Percentiles rank a stretch among this genome's conserved stretches.
phyloP scores from a whole-genome alignment of 805 yeast species.

The Teunomyces barrocoloradensis region DNA sequence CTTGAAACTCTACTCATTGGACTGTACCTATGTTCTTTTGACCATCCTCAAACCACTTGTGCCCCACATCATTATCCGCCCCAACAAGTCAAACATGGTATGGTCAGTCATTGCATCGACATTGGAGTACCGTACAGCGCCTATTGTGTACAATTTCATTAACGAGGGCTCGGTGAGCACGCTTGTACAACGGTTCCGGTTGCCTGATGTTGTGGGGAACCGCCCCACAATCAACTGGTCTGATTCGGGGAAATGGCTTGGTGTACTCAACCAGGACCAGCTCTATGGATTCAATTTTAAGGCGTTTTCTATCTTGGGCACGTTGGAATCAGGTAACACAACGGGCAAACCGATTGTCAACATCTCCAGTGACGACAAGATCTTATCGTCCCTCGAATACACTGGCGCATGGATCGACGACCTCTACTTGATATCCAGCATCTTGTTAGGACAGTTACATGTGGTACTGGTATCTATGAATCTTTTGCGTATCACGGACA shows the following conservation, averaged over 20 bases:
- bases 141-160: constrained; percentile 25
- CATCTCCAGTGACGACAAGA: neutral
- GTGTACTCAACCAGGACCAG: constrained; percentile 20
- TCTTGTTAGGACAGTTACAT: neutral
- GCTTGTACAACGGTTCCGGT: constrained; percentile 19
- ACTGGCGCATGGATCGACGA: neutral
- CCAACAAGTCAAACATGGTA: constrained; percentile 13
- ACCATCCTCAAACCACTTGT: constrained; percentile 33
- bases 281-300: constrained; percentile 28
- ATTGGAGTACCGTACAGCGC: constrained; percentile 17
- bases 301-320: constrained; percentile 27
- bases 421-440: neutral
- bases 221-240: constrained; percentile 29
- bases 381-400: neutral
- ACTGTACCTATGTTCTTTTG: constrained; percentile 30
- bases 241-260: constrained; percentile 33
- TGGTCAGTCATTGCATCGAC: constrained; percentile 34
- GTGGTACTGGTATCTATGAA: constrained; percentile 1
- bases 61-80: constrained; percentile 16
- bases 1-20: constrained; percentile 35
- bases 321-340: neutral
- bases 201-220: constrained; percentile 11
- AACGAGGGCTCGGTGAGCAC: constrained; percentile 33
- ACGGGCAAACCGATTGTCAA: neutral
- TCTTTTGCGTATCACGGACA: neutral